Conservation (phyloP, 306 rosid species). For the Citrullus colocynthis region DNA sequence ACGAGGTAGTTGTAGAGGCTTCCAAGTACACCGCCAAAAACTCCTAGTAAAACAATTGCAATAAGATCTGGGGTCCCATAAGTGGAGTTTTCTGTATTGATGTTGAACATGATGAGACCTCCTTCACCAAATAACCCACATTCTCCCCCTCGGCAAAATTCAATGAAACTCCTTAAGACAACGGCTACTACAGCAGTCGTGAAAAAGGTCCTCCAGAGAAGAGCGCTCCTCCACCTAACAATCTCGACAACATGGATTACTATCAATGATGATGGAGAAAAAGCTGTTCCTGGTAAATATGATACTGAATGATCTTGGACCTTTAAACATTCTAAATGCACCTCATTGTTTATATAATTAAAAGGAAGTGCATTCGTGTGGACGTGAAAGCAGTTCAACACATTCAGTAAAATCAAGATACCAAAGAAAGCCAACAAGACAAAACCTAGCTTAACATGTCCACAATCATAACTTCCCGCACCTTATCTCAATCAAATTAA, state of each 20-base stretch:
- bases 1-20: slow-evolving; percentile 68
- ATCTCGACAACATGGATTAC: neutral
- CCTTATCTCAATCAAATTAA: neutral
- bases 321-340: neutral
- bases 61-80: slow-evolving; percentile 40
- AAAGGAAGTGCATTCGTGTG: neutral
- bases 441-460: neutral
- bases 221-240: slow-evolving; percentile 83
- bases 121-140: slow-evolving; percentile 86
- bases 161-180: slow-evolving; percentile 44
- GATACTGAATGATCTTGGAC: neutral
- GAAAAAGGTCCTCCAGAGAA: slow-evolving; percentile 75
- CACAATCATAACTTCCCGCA: neutral
- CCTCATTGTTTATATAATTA: neutral
- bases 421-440: neutral
- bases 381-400: neutral
- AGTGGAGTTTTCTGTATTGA: slow-evolving; percentile 30
- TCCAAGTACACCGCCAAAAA: slow-evolving; percentile 58
- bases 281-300: neutral
- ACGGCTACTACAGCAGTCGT: slow-evolving; percentile 78
- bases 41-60: slow-evolving; percentile 49
- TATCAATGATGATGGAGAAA: neutral
- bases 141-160: slow-evolving; percentile 33
- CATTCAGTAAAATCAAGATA: neutral
- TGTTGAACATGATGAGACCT: slow-evolving; percentile 61